Evolutionary conservation across 1,284 basidiomycete species (phyloP).

Genomic region (Coriolopsis trogii): DNA sequence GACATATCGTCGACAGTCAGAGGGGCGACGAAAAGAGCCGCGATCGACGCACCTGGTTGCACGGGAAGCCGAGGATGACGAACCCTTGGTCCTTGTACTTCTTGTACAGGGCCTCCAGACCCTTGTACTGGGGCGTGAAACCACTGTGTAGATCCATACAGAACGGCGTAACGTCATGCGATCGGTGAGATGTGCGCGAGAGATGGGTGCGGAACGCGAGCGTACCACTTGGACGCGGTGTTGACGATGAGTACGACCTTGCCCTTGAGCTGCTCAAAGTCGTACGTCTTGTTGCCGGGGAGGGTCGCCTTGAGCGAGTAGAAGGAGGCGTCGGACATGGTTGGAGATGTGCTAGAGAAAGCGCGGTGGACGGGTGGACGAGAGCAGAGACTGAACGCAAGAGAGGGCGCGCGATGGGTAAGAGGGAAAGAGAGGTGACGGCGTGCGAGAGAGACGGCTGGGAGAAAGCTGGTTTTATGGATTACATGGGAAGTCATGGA

Average conservation of each 20-base stretch:
- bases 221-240: slow-evolving; percentile 72
- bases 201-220: slow-evolving; percentile 1
- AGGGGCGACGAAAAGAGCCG: background rate
- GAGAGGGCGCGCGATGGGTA: no score
- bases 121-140: slow-evolving; percentile 89
- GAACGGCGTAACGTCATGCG: no score
- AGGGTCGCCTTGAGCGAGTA: slow-evolving; percentile 66
- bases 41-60: slow-evolving; percentile 73
- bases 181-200: background rate
- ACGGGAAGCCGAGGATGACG: slow-evolving; percentile 87
- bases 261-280: slow-evolving; percentile 71
- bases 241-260: slow-evolving; percentile 80
- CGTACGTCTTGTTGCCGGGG: slow-evolving; percentile 54
- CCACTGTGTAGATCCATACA: slow-evolving; percentile 55
- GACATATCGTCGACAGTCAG: background rate
- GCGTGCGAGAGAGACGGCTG: no score
- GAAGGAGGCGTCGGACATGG: slow-evolving; percentile 41
- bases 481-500: no score
- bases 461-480: no score
- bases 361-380: background rate
- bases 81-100: slow-evolving; percentile 82
- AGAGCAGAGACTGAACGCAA: background rate
- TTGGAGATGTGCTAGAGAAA: slow-evolving; percentile 1
- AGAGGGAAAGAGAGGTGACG: no score
- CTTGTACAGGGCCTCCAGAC: slow-evolving; percentile 82